phyloP scores from a whole-genome alignment of 2,329 filamentous ascomycete genomes.

The Knufia petricola region DNA sequence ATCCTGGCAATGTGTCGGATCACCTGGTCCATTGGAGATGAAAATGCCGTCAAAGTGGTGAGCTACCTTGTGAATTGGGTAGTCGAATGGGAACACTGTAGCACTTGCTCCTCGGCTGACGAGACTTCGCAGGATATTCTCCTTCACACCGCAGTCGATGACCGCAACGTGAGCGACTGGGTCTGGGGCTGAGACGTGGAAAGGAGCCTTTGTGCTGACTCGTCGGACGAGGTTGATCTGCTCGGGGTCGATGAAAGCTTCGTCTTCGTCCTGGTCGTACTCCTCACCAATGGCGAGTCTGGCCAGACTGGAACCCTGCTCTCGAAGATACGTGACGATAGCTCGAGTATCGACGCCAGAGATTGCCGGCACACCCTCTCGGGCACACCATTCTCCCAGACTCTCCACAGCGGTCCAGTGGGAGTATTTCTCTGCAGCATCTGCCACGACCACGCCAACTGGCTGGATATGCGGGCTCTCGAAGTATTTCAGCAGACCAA shows the following conservation, averaged over 20 bases:
- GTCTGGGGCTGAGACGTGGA: conserved; percentile 77
- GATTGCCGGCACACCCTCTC: conserved; percentile 91
- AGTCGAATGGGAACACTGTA: conserved; percentile 92
- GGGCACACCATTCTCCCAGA: conserved; percentile 84
- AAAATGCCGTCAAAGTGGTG: conserved; percentile 98
- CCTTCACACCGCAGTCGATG: conserved; percentile 97
- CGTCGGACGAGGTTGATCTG: conserved; percentile 94
- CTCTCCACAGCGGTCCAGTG: conserved; percentile 98
- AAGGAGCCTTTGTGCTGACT: conserved; percentile 96
- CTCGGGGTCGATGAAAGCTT: conserved; percentile 87
- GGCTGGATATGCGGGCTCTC: conserved; percentile 97
- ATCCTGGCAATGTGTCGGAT: conserved; percentile 91
- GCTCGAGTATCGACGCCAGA: conserved; percentile 94
- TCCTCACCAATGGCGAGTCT: conserved; percentile 92
- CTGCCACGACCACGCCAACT: conserved; percentile 87
- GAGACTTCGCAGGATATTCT: conserved; percentile 95
- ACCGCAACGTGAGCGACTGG: conserved; percentile 85
- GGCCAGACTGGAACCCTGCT: conserved; percentile 92
- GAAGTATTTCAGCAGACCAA: conserved; percentile 91
- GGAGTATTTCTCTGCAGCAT: conserved; percentile 87
- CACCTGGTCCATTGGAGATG: conserved; percentile 96
- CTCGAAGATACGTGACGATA: conserved; percentile 90
- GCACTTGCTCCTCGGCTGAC: conserved; percentile 85
- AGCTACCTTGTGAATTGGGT: conserved; percentile 95
- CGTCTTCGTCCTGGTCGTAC: conserved; percentile 96